Conservation (phyloP, 805 yeast genomes). For the Candida golubevii region DNA sequence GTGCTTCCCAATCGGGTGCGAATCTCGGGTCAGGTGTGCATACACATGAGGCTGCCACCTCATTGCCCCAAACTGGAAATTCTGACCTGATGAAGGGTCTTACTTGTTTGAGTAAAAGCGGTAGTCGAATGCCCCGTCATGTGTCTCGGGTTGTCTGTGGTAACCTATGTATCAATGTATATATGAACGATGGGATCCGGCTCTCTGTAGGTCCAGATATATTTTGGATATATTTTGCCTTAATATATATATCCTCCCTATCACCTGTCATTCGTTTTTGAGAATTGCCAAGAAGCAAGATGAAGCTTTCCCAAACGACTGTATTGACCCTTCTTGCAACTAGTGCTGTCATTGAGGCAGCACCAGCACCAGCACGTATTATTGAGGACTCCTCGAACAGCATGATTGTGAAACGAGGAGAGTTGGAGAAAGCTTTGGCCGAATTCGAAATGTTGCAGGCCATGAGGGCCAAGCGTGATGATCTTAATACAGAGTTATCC, state of each 20-base stretch:
- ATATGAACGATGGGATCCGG: too few species aligned
- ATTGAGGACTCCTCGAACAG: conserved; percentile 5
- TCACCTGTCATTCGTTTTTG: conserved; percentile 5
- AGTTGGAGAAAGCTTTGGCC: conserved; percentile 21
- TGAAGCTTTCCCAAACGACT: conserved; percentile 32
- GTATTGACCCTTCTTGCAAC: conserved; percentile 27
- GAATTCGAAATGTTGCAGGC: conserved; percentile 19
- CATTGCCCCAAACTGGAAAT: too few species aligned
- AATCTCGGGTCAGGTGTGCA: too few species aligned
- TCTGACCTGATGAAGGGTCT: too few species aligned
- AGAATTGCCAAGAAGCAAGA: conserved; percentile 4
- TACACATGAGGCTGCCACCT: too few species aligned
- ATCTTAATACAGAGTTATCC: conserved; percentile 21
- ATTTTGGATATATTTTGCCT: too few species aligned
- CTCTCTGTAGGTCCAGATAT: too few species aligned
- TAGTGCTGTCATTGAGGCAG: conserved; percentile 27
- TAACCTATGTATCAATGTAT: too few species aligned
- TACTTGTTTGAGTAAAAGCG: too few species aligned
- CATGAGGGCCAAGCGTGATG: conserved; percentile 29
- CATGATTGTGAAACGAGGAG: conserved; percentile 11
- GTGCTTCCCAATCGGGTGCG: too few species aligned
- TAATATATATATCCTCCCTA: not conserved
- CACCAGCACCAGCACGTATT: conserved; percentile 24
- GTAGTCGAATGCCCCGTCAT: too few species aligned
- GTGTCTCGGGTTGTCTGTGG: too few species aligned